Evolutionary conservation across 2,329 filamentous ascomycete species (phyloP).

Genomic region (Juglanconis oblonga): DNA sequence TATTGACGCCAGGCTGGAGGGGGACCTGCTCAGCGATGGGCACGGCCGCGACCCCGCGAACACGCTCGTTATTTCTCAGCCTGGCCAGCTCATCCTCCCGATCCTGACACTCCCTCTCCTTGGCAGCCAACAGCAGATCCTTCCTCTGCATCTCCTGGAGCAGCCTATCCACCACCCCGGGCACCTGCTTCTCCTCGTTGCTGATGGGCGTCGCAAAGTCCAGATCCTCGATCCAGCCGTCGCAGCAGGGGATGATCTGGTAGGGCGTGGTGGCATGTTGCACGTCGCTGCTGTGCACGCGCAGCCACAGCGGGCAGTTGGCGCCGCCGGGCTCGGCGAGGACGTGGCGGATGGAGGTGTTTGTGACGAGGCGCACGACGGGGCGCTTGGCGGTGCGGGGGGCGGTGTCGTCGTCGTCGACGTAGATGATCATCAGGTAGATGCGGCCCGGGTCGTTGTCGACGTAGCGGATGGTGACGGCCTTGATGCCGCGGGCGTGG

Average conservation of each 20-base stretch:
- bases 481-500: conserved; percentile 1
- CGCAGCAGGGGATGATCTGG: conserved; percentile 15
- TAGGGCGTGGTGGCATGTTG: not conserved
- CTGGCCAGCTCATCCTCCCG: conserved; percentile 5
- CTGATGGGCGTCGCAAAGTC: conserved; percentile 10
- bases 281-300: not conserved
- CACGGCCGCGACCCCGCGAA: too few species aligned
- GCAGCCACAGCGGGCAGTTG: conserved; percentile 17
- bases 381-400: not conserved
- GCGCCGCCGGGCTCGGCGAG: conserved; percentile 7
- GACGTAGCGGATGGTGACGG: conserved; percentile 10
- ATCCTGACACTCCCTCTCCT: conserved; percentile 8
- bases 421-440: conserved; percentile 10
- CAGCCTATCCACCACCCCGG: conserved; percentile 7
- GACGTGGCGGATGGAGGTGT: conserved; percentile 16
- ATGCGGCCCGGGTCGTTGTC: conserved; percentile 13
- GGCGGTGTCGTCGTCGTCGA: not conserved
- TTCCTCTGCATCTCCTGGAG: conserved; percentile 1
- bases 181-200: conserved; percentile 11
- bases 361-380: conserved; percentile 10
- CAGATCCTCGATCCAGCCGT: conserved; percentile 4
- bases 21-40: too few species aligned
- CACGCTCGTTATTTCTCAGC: not conserved
- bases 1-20: not conserved
- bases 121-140: not conserved